Base-by-base conservation (phyloP, 305 asterid species). In the Fraxinus sp. region DNA sequence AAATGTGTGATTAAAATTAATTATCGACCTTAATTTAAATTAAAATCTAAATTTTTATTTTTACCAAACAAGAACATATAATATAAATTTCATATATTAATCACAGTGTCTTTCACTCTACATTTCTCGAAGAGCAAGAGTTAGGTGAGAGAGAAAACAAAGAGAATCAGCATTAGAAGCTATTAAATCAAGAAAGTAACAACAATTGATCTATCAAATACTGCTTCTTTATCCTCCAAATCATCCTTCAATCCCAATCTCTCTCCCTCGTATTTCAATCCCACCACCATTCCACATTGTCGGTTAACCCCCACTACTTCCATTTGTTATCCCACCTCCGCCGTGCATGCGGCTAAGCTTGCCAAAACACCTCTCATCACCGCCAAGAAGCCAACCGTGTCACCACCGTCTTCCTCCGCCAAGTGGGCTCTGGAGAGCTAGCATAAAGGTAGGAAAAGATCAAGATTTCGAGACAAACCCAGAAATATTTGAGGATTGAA, bases 301-400 rank as follows among this genome's bases (percentile, higher is more conserved):
- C 85, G 83, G 32, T 37, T 82, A 71, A 30, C 32, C 79, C 83
- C 49, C 71, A 78, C 79, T 76, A 14, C 84, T 83, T 44, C 88
- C 88, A 20, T 79, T 76, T 89, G 86, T 92, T 90, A 83, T 83
- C 88, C 78, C 80, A 86, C 90, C 79, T 92, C 93, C 32, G 96
- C 96, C 73, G 92, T 91, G 39, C 94, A 93, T 70, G 92, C 94
- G 3, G 90, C 94, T 1, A 94, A 92, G 86, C 94, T 93, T 0
- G 87, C 93, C 62, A 91, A 88, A 78, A 85, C 90, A 5, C 90
- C 93, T n/a, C 83, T 77, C 44, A 26, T 83, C 62, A 4, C 85
- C 74, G 4, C 86, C 64, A 3, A 89, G 39, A 85, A 86, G 66
- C 16, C 87, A 3, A 30, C 80, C 76, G 86, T 73, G 1, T 10